Conservation (phyloP, 768 basidiomycete species). For the Russula virescens region DNA sequence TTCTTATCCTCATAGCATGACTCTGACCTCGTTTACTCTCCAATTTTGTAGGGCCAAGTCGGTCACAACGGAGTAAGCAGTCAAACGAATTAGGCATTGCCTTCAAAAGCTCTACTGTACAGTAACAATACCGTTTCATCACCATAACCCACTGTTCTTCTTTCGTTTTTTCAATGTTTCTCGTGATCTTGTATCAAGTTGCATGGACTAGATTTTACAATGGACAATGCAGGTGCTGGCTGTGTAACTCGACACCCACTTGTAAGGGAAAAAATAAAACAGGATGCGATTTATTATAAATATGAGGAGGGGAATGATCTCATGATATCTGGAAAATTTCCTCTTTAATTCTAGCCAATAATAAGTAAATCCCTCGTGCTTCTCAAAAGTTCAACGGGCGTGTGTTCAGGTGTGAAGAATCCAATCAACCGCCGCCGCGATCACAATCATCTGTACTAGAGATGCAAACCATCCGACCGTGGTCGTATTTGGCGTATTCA, state of each 20-base stretch:
- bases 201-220: not conserved
- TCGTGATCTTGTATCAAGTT: constrained; percentile 15
- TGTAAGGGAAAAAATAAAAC: no score
- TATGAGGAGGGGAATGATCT: no score
- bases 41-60: constrained; percentile 30
- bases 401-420: no score
- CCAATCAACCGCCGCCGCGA: no score
- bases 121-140: constrained; percentile 5
- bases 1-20: not conserved
- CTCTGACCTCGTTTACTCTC: not conserved
- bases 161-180: not conserved
- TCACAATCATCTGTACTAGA: no score
- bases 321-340: no score
- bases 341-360: no score
- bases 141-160: not conserved
- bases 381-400: no score
- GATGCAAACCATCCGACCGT: no score
- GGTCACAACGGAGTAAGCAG: constrained; percentile 31
- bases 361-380: no score
- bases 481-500: no score
- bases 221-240: not conserved
- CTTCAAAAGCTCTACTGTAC: constrained; percentile 16
- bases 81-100: not conserved
- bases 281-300: no score
- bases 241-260: not conserved